phyloP scores from a whole-genome alignment of 2,329 filamentous ascomycete species.

The Diaporthe velutina region DNA sequence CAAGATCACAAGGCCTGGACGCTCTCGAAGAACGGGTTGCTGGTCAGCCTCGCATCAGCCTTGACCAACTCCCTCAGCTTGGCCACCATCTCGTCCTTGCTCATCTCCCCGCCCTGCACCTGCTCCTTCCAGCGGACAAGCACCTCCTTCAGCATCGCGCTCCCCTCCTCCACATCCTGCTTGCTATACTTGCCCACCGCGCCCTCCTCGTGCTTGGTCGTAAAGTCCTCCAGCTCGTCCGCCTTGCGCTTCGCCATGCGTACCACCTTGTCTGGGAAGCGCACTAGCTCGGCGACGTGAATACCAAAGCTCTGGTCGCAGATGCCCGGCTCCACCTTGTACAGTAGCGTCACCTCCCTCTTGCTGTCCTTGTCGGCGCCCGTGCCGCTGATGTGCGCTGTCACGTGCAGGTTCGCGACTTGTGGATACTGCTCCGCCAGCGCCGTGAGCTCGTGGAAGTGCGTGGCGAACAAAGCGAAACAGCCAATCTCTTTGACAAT shows the following conservation, averaged over 20 bases:
- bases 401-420: conserved; percentile 94
- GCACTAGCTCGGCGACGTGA: conserved; percentile 95
- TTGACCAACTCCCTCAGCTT: conserved; percentile 85
- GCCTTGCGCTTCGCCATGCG: conserved; percentile 99
- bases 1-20: conserved; percentile 64
- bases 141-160: conserved; percentile 84
- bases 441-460: conserved; percentile 97
- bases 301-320: conserved; percentile 99
- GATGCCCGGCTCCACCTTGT: conserved; percentile 95
- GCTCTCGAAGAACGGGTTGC: conserved; percentile 79
- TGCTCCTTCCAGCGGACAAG: conserved; percentile 89
- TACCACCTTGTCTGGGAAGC: conserved; percentile 96
- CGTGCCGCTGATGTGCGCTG: conserved; percentile 84
- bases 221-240: conserved; percentile 97
- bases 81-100: conserved; percentile 81
- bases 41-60: conserved; percentile 74
- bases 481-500: conserved; percentile 96
- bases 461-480: conserved; percentile 95
- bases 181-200: conserved; percentile 74
- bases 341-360: conserved; percentile 92
- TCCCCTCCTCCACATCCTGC: conserved; percentile 91
- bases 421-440: conserved; percentile 88
- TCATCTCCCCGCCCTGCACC: conserved; percentile 70
- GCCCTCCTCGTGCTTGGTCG: conserved; percentile 77
- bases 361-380: conserved; percentile 60